phyloP scores from a whole-genome alignment of 1,284 basidiomycete species.

The Ganoderma lingzhi region DNA sequence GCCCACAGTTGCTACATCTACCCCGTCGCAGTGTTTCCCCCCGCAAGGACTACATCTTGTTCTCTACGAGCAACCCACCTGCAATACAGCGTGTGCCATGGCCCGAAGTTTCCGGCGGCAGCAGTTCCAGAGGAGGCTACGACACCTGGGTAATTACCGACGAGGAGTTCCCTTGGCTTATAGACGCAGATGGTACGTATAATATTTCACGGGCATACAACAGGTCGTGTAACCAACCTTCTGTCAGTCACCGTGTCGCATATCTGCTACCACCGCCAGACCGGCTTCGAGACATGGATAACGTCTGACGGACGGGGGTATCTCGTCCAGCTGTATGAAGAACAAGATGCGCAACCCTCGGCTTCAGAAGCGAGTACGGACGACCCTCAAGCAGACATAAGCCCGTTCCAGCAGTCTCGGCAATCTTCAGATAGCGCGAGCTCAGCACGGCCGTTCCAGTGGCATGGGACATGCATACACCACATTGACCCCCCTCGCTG shows the following conservation, averaged over 20 bases:
- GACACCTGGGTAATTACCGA: constrained; percentile 80
- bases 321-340: constrained; percentile 65
- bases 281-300: constrained; percentile 80
- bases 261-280: constrained; percentile 62
- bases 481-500: constrained; percentile 74
- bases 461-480: constrained; percentile 77
- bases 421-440: constrained; percentile 33
- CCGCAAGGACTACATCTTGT: constrained; percentile 69
- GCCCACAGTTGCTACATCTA: constrained; percentile 16
- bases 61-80: constrained; percentile 75
- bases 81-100: constrained; percentile 83
- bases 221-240: neutral
- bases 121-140: constrained; percentile 49
- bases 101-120: constrained; percentile 55
- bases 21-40: constrained; percentile 68
- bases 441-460: constrained; percentile 40
- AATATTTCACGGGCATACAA: neutral
- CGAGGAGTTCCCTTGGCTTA: constrained; percentile 75
- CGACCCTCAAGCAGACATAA: constrained; percentile 22
- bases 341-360: constrained; percentile 27
- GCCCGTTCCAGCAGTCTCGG: constrained; percentile 17
- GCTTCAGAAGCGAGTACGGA: constrained; percentile 30
- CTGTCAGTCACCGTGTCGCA: constrained; percentile 63
- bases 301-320: constrained; percentile 85
- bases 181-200: constrained; percentile 68